A percentile compares a stretch with the other conserved stretches of the same genome.
phyloP scores from a whole-genome alignment of 2,329 filamentous ascomycete genomes.

The Alternaria tenuissima region DNA sequence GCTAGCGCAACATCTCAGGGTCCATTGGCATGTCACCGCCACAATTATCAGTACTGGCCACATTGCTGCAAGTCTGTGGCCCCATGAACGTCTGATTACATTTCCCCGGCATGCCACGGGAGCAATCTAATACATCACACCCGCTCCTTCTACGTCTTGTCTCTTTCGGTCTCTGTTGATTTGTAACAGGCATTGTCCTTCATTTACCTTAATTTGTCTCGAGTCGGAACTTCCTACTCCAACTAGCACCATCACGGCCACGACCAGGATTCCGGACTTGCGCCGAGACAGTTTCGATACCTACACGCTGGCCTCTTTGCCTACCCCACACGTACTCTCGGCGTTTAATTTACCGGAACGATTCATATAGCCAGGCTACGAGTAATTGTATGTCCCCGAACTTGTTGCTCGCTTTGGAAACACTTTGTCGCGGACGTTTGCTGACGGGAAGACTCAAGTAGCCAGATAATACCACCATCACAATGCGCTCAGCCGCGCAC shows the following conservation, averaged over 20 bases:
- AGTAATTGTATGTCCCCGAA: slow-evolving; percentile 29
- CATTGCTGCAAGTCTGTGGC: slow-evolving; percentile 40
- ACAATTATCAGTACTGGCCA: slow-evolving; percentile 39
- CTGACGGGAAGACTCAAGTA: slow-evolving; percentile 42
- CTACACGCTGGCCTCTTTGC: slow-evolving; percentile 51
- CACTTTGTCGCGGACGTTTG: slow-evolving; percentile 42
- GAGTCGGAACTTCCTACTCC: slow-evolving; percentile 23
- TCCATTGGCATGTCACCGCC: slow-evolving; percentile 25
- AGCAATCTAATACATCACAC: slow-evolving; percentile 29
- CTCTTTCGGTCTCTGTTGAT: slow-evolving; percentile 18
- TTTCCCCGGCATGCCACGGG: slow-evolving; percentile 18
- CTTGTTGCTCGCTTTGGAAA: slow-evolving; percentile 21
- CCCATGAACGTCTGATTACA: slow-evolving; percentile 47
- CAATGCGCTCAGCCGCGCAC: slow-evolving; percentile 63
- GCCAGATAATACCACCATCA: slow-evolving; percentile 19
- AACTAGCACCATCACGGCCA: slow-evolving; percentile 26
- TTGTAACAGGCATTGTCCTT: slow-evolving; percentile 26
- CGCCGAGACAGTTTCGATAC: slow-evolving; percentile 33
- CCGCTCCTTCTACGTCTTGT: slow-evolving; percentile 25
- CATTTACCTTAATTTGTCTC: slow-evolving; percentile 31
- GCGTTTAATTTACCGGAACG: slow-evolving; percentile 23
- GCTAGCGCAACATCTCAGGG: slow-evolving; percentile 18
- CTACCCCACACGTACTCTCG: slow-evolving; percentile 36
- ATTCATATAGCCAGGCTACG: slow-evolving; percentile 32
- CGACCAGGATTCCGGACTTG: slow-evolving; percentile 28